phyloP scores from a whole-genome alignment of 2,329 filamentous ascomycete genomes.

The Hirsutella thompsonii region DNA sequence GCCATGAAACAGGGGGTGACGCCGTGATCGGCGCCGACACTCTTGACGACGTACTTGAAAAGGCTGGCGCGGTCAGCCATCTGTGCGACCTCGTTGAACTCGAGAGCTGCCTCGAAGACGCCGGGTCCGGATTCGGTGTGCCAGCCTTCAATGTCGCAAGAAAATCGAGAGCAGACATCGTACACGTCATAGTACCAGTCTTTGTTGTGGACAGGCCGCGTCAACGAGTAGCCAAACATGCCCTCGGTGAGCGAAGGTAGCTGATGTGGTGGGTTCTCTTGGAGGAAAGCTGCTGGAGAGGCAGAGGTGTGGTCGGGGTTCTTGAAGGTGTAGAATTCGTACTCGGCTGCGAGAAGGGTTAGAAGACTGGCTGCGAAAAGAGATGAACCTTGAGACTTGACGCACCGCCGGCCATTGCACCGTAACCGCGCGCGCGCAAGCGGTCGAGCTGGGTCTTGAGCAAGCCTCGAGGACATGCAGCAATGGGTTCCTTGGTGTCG shows the following conservation, averaged over 20 bases:
- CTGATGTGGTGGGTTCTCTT: constrained; percentile 57
- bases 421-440: constrained; percentile 54
- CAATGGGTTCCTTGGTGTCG: constrained; percentile 57
- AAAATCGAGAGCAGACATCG: constrained; percentile 64
- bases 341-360: constrained; percentile 53
- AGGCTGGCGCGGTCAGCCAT: constrained; percentile 89
- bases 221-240: constrained; percentile 93
- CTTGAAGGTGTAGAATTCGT: constrained; percentile 89
- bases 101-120: constrained; percentile 88
- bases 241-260: constrained; percentile 76
- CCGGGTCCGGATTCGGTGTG: constrained; percentile 90
- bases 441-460: constrained; percentile 56
- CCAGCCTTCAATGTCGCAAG: constrained; percentile 82
- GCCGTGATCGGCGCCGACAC: constrained; percentile 71
- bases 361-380: neutral
- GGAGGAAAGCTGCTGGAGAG: constrained; percentile 62
- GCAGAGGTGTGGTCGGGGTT: constrained; percentile 45
- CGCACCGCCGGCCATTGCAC: constrained; percentile 81
- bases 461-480: constrained; percentile 68
- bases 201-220: constrained; percentile 75
- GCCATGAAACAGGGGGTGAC: constrained; percentile 99
- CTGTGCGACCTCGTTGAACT: constrained; percentile 73
- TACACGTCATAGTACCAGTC: constrained; percentile 87
- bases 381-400: constrained; percentile 3
- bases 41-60: constrained; percentile 94